Percentiles rank a stretch among this genome's conserved stretches.
Evolutionary conservation across 2,329 filamentous ascomycete genomes (phyloP).

Genomic region (Colletotrichum orbiculare): DNA sequence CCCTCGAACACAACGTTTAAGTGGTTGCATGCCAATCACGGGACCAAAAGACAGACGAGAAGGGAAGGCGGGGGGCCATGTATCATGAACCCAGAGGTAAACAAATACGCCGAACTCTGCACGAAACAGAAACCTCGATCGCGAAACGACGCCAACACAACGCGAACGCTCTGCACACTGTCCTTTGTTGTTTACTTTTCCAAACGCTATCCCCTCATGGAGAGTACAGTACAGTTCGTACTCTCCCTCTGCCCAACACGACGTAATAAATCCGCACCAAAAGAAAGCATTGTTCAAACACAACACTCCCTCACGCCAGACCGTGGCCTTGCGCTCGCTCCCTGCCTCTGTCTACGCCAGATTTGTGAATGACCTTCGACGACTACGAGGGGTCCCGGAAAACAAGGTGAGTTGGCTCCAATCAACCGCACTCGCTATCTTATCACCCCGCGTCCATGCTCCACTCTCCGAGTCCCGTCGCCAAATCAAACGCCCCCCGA

Average conservation of each 20-base stretch:
- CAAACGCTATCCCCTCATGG: too few species aligned
- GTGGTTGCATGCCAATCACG: conserved; percentile 35
- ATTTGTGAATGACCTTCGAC: too few species aligned
- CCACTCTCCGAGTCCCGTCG: conserved; percentile 24
- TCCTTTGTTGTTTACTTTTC: conserved; percentile 1
- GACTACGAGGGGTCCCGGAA: conserved; percentile 6
- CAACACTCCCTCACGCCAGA: not conserved
- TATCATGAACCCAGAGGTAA: conserved; percentile 13
- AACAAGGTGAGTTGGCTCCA: conserved; percentile 34
- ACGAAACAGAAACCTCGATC: conserved; percentile 2
- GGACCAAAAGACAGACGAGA: conserved; percentile 24
- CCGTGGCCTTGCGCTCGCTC: too few species aligned
- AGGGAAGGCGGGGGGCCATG: conserved; percentile 31
- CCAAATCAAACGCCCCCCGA: conserved; percentile 32
- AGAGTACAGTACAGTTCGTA: too few species aligned
- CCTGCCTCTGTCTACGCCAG: not conserved
- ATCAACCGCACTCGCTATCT: conserved; percentile 31
- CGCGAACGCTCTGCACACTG: not conserved
- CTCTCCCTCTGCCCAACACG: too few species aligned
- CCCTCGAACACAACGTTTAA: conserved; percentile 16
- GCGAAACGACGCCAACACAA: conserved; percentile 6
- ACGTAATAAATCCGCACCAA: not conserved
- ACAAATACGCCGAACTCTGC: conserved; percentile 31
- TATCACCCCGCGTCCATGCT: conserved; percentile 34
- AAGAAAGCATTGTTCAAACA: not conserved